Percentiles rank a stretch among this genome's conserved stretches.
phyloP scores from a whole-genome alignment of 2,329 filamentous ascomycete genomes.

The Pochonia chlamydosporia region DNA sequence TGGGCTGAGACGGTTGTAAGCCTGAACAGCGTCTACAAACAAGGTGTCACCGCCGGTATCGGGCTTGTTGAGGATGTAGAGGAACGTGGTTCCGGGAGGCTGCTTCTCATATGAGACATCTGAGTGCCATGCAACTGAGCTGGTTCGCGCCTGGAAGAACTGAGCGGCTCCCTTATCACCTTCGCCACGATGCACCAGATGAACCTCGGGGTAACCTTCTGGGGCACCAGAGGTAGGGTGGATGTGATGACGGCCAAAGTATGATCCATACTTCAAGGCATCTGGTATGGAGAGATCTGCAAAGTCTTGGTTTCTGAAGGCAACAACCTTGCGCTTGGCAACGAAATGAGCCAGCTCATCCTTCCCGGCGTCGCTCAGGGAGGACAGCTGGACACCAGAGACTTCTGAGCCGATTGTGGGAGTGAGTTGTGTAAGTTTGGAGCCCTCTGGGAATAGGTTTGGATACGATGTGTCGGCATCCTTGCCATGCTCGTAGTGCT shows the following conservation, averaged over 20 bases:
- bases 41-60: constrained; percentile 77
- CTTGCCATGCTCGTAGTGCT: constrained; percentile 70
- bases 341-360: constrained; percentile 73
- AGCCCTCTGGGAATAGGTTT: constrained; percentile 56
- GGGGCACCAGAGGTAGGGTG: constrained; percentile 75
- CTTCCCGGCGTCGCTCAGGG: constrained; percentile 61
- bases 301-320: constrained; percentile 72
- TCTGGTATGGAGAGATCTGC: constrained; percentile 63
- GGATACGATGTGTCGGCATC: constrained; percentile 65
- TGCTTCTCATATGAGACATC: constrained; percentile 86
- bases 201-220: constrained; percentile 66
- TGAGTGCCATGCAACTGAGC: constrained; percentile 81
- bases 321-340: constrained; percentile 71
- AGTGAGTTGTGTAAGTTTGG: constrained; percentile 55
- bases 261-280: constrained; percentile 63
- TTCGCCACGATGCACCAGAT: constrained; percentile 69
- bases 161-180: constrained; percentile 41
- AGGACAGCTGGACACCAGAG: constrained; percentile 63
- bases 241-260: constrained; percentile 78
- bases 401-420: constrained; percentile 71
- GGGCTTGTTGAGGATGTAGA: constrained; percentile 82
- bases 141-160: constrained; percentile 65
- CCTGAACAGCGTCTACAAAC: constrained; percentile 73
- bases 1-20: constrained; percentile 75
- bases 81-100: constrained; percentile 82